Evolutionary conservation across 2,329 filamentous ascomycete genomes (phyloP), one percentile per base, ranked within the genome.

Genomic region (Helminthosporium solani): DNA sequence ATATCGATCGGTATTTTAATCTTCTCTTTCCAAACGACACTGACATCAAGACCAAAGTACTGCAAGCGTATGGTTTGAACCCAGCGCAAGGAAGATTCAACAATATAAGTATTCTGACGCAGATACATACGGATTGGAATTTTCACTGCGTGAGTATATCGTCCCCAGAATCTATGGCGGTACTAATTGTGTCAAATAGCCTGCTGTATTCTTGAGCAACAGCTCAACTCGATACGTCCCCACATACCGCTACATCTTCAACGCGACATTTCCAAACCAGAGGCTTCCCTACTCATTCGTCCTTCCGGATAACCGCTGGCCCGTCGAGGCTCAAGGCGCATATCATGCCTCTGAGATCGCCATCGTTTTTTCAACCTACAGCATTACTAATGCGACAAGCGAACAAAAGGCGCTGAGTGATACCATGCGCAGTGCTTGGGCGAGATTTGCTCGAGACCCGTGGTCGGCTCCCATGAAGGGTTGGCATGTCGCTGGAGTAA

Each of bases 341-440:
- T 60, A 57, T 25, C 58, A 63, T 28, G 42, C 51, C 2, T 46
- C 50, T 2, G 58, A 63, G 37, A 61, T 62, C 6, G 43, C 49
- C 0, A 44, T 53, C 18, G 60, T 61, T 3, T 62, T 60, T 11
- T 52, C 56, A 3, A 61, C 57, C 3, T 62, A 58, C 38, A 50
- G 52, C 1, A 16, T 37, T 11, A 49, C 42, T 0, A 54, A 45
- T 11, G 50, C 47, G 4, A 60, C 57, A 1, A 28, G 34, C 9
- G 47, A 53, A 41, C 50, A 63, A 31, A 52, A 48, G 7, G 16
- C 38, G 3, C 44, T 63, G 2, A 61, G 58, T 28, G 31, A 52
- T 2, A 53, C 50, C 14, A 61, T 63, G 58, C 52, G 52, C 16
- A 46, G 35, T 12, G 56, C 52, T 1, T 63, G 60, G 60, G 58